Base-by-base conservation (phyloP, 2,329 filamentous ascomycete species). In the Colletotrichum australisinense region DNA sequence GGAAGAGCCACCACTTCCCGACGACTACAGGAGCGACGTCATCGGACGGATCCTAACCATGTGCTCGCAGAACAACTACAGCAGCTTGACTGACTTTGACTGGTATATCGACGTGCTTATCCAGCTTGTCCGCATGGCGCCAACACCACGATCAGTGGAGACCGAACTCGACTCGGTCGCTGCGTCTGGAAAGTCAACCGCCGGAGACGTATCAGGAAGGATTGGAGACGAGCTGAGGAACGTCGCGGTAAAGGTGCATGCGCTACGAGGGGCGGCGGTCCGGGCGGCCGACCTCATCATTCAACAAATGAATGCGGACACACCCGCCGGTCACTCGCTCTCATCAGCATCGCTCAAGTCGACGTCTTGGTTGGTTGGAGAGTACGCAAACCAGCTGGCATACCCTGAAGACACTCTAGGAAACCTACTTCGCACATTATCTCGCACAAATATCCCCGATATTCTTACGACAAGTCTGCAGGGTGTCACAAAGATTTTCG, bases 81-180 rank as follows among this genome's bases (percentile, higher is more conserved):
- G 90, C 52, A 94, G 95, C 79, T 87, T 99, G 60, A 86, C 89
- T 65, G 96, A 99, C 80, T 99, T 99, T 81, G 96, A 98, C 77
- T 99, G 97, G 97, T 98, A 98, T 81, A 93, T 98, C 76, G 94
- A 97, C 76, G 91, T 98, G 32, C 85, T 99, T 35, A 93, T 94
- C 5, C 95, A 98, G 80, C 88, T 99, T 16, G 91, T 98, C 53
- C 91, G 93, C 79, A 88, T 94, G 83, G 86, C 92, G 24, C 93
- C 86, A 0, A 77, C 85, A n/a, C 84, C 88, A 59, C 83, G 85
- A 52, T 78, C 79, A 8, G 77, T 79, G 8, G 84, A 86, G 7
- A 79, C 79, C 5, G 85, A 86, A 53, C 72, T 80, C 8, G 80
- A 82, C 11, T 76, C 79, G 2, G 75, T 80, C 11, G 75, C 79